Evolutionary conservation across 495 filamentous ascomycete species (phyloP).

Genomic region (Halenospora varia): DNA sequence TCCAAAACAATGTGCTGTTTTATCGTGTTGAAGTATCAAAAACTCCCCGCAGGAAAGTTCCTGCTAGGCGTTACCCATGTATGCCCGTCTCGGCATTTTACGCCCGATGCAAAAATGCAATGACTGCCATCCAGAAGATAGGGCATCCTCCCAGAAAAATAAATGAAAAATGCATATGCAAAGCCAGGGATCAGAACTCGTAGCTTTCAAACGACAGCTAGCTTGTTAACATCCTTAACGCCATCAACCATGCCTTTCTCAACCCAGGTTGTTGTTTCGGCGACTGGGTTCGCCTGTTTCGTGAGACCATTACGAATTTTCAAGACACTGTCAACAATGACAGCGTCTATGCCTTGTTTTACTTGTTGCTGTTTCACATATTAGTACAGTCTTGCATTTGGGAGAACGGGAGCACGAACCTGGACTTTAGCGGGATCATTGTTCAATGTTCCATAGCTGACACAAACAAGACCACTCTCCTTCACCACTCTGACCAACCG

Average conservation of each 20-base stretch:
- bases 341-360: slow-evolving; percentile 91
- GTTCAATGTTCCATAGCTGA: slow-evolving; percentile 88
- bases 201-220: background rate
- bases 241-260: background rate
- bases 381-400: background rate
- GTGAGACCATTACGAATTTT: slow-evolving; percentile 59
- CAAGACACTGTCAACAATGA: slow-evolving; percentile 91
- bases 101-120: too few relatives aligned
- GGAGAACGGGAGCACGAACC: slow-evolving; percentile 43
- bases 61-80: too few relatives aligned
- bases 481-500: slow-evolving; percentile 95
- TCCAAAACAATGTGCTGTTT: too few relatives aligned
- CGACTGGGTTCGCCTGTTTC: slow-evolving; percentile 18
- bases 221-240: background rate
- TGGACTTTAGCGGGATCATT: slow-evolving; percentile 82
- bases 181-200: too few relatives aligned
- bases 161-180: too few relatives aligned
- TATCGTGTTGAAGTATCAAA: too few relatives aligned
- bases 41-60: too few relatives aligned
- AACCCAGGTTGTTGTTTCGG: background rate
- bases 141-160: too few relatives aligned
- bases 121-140: too few relatives aligned
- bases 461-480: slow-evolving; percentile 88
- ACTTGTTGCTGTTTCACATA: slow-evolving; percentile 66
- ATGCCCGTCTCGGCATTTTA: too few relatives aligned